These are phyloP conservation scores for Eutrema heterophyllum DNA, from an alignment of 345 rosid species.

Conservation along the genomic window DNA sequence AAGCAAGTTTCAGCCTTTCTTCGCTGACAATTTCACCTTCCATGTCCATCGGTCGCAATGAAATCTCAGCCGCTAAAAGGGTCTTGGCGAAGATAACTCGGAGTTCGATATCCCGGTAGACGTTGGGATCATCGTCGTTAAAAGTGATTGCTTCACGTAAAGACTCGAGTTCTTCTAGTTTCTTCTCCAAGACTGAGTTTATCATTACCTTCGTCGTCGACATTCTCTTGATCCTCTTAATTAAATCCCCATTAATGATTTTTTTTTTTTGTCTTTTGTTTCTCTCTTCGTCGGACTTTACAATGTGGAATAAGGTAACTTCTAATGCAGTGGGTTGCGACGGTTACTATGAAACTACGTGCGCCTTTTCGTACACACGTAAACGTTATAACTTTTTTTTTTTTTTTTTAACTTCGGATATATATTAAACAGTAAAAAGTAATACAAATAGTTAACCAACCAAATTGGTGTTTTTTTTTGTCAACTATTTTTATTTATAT, in stretches of 20 bases:
- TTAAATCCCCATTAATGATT: neutral
- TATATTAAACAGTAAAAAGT: too few relatives aligned
- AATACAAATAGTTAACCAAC: too few relatives aligned
- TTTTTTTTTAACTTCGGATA: too few relatives aligned
- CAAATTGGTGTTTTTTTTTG: too few relatives aligned
- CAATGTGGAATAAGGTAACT: neutral
- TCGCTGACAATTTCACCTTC: constrained; percentile 5
- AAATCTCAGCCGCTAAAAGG: constrained; percentile 26
- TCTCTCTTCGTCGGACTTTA: neutral
- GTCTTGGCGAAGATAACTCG: neutral
- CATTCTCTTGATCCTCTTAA: neutral
- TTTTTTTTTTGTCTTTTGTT: neutral
- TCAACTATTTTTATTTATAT: too few relatives aligned
- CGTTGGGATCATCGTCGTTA: neutral
- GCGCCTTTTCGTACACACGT: neutral
- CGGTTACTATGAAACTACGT: neutral
- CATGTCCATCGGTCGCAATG: neutral
- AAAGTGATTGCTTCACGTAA: neutral
- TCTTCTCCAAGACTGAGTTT: constrained; percentile 23
- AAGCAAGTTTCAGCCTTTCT: neutral
- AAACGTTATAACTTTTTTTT: neutral
- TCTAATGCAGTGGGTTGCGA: neutral
- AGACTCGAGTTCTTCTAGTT: constrained; percentile 27
- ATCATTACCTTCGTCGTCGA: neutral
- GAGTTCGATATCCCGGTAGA: constrained; percentile 1